phyloP scores from a whole-genome alignment of 2,329 filamentous ascomycete genomes.

The Fusarium algeriense region DNA sequence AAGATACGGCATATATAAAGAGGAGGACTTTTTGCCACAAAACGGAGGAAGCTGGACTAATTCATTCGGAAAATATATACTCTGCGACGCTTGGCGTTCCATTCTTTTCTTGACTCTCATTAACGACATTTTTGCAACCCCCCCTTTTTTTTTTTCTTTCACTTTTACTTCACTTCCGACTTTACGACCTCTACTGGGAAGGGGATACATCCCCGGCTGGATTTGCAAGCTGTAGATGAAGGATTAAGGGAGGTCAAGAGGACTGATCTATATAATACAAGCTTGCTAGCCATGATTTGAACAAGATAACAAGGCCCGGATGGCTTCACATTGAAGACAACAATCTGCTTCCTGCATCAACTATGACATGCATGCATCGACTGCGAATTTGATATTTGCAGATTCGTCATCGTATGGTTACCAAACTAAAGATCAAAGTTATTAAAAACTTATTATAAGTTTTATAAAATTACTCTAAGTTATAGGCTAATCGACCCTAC shows the following conservation, averaged over 20 bases:
- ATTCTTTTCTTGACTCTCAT: conserved; percentile 43
- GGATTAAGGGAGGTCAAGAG: not conserved
- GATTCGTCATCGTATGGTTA: too few relatives aligned
- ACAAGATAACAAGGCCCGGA: conserved; percentile 37
- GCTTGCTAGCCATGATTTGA: conserved; percentile 35
- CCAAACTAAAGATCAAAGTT: too few relatives aligned
- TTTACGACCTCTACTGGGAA: conserved; percentile 35
- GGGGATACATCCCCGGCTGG: conserved; percentile 23
- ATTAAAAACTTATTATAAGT: too few relatives aligned
- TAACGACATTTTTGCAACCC: conserved; percentile 26
- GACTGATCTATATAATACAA: conserved; percentile 39
- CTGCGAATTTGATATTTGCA: too few relatives aligned
- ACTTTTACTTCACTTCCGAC: conserved; percentile 14
- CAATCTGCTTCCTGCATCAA: not conserved
- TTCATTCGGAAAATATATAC: conserved; percentile 29
- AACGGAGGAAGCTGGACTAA: conserved; percentile 31
- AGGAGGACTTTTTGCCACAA: conserved; percentile 10
- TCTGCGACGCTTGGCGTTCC: conserved; percentile 35
- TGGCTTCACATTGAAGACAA: conserved; percentile 14
- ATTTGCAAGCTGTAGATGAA: conserved; percentile 13
- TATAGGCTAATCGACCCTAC: too few relatives aligned
- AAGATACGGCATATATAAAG: conserved; percentile 24
- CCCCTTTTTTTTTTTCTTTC: conserved; percentile 4
- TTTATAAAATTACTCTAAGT: too few relatives aligned
- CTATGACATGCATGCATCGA: not conserved